These are phyloP conservation scores for Penicillium glabrum DNA, from an alignment of 2,329 filamentous ascomycete genomes.

Conservation along the genomic window DNA sequence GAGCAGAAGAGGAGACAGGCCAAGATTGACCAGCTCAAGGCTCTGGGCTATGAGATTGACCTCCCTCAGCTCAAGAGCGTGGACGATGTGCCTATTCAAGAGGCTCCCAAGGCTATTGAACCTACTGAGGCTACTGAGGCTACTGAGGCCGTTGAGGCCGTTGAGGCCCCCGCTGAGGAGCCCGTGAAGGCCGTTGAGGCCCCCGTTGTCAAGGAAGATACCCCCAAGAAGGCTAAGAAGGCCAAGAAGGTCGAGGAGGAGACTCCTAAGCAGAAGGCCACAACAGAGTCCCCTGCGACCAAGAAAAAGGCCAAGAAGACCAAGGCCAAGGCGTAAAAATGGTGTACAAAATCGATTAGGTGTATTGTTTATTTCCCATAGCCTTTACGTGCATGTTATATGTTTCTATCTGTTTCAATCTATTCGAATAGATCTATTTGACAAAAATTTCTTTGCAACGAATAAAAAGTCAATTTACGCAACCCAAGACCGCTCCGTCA, in stretches of 20 bases:
- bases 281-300: slow-evolving; percentile 7
- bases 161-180: slow-evolving; percentile 19
- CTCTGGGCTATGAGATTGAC: slow-evolving; percentile 79
- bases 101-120: slow-evolving; percentile 34
- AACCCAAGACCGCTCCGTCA: too few relatives aligned
- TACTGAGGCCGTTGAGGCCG: slow-evolving; percentile 29
- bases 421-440: not conserved
- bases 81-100: slow-evolving; percentile 51
- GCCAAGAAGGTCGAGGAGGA: slow-evolving; percentile 29
- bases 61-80: slow-evolving; percentile 69
- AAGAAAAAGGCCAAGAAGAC: slow-evolving; percentile 33
- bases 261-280: slow-evolving; percentile 25
- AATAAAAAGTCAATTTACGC: not conserved
- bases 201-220: slow-evolving; percentile 27
- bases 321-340: slow-evolving; percentile 32
- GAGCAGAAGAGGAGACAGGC: slow-evolving; percentile 69
- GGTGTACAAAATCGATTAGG: slow-evolving; percentile 21
- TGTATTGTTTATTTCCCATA: slow-evolving; percentile 19
- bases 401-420: not conserved
- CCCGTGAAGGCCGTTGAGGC: slow-evolving; percentile 12
- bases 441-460: not conserved
- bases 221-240: slow-evolving; percentile 38
- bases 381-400: slow-evolving; percentile 18
- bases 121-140: slow-evolving; percentile 33
- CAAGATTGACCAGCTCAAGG: slow-evolving; percentile 74